These are phyloP conservation scores for Aechmea fasciata DNA, from an alignment of 176 grass and related monocot genomes.

Conservation along the genomic window DNA sequence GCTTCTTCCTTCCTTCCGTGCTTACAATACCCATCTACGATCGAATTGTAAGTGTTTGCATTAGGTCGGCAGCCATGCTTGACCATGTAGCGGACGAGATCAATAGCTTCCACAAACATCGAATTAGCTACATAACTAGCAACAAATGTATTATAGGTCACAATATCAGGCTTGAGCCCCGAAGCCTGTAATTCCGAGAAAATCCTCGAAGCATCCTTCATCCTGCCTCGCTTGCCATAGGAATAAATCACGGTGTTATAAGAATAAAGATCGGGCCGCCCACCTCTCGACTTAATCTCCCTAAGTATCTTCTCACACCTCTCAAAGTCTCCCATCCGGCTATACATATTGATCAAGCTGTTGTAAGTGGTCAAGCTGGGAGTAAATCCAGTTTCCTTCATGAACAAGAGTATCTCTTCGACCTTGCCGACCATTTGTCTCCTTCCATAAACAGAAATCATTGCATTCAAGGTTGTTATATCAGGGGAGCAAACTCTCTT, in stretches of 20 bases:
- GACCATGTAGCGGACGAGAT: conserved; percentile 65
- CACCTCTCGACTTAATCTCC: conserved; percentile 65
- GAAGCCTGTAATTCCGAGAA: conserved; percentile 68
- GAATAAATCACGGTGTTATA: conserved; percentile 97
- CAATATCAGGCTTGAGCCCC: conserved; percentile 59
- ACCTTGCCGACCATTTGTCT: conserved; percentile 68
- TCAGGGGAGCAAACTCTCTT: conserved; percentile 51
- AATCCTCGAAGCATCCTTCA: conserved; percentile 79
- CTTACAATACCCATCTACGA: conserved; percentile 55
- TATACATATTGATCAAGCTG: conserved; percentile 92
- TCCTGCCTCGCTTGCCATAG: conserved; percentile 62
- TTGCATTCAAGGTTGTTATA: conserved; percentile 77
- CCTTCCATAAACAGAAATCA: conserved; percentile 86
- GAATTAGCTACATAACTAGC: conserved; percentile 63
- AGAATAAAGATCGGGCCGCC: conserved; percentile 64
- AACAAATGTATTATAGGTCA: conserved; percentile 92
- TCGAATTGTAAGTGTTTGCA: conserved; percentile 64
- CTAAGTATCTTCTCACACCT: conserved; percentile 68
- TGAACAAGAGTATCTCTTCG: conserved; percentile 54
- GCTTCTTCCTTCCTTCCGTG: conserved; percentile 50
- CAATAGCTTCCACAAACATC: conserved; percentile 77
- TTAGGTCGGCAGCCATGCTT: conserved; percentile 66
- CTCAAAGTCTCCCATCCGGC: conserved; percentile 57
- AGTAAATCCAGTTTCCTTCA: conserved; percentile 55
- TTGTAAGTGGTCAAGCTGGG: conserved; percentile 67